phyloP scores from a whole-genome alignment of 116 monocot species.

The Posidonia oceanica region DNA sequence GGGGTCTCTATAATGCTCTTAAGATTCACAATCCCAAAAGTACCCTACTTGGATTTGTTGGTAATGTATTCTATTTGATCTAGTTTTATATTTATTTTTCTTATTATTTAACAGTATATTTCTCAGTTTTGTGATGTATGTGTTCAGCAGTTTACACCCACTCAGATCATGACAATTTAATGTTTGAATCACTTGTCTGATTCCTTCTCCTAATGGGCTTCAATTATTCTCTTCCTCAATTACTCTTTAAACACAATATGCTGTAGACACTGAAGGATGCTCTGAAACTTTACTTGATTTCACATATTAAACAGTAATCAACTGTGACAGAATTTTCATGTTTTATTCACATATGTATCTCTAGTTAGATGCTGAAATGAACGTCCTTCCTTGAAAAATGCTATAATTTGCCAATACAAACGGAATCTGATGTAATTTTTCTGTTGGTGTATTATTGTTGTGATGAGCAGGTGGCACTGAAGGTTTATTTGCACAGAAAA shows the following conservation, averaged over 20 bases:
- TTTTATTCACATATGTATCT: too few relatives aligned
- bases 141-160: not conserved
- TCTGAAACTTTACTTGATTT: too few relatives aligned
- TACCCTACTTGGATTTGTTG: constrained; percentile 59
- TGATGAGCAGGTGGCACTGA: constrained; percentile 59
- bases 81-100: not conserved
- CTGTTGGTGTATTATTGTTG: not conserved
- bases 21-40: constrained; percentile 41
- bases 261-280: too few relatives aligned
- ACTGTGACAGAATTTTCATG: too few relatives aligned
- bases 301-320: too few relatives aligned
- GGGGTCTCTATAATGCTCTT: constrained; percentile 60
- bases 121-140: not conserved
- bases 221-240: too few relatives aligned
- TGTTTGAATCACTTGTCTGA: too few relatives aligned
- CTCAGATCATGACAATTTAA: too few relatives aligned
- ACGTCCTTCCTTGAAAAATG: not conserved
- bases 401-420: not conserved
- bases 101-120: not conserved
- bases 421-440: not conserved
- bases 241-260: too few relatives aligned
- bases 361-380: too few relatives aligned
- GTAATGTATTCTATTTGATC: constrained; percentile 16
- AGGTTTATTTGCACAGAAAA: constrained; percentile 73
- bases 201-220: too few relatives aligned